Conservation (phyloP, 192 early-diverging fungal species). For the Backusella morwellensis region DNA sequence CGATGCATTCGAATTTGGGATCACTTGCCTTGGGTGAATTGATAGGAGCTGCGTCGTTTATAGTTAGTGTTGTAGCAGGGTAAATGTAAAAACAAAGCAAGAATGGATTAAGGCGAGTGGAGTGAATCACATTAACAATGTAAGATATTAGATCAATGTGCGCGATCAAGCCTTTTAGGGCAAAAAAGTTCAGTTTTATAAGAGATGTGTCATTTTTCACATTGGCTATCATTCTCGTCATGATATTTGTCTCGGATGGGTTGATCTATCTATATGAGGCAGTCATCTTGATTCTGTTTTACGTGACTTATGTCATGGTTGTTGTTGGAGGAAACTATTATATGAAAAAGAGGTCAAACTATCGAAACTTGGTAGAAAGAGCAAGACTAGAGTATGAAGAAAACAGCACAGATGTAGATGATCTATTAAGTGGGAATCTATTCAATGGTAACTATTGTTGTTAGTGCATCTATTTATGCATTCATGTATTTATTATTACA, state of each 20-base stretch:
- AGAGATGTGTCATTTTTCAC: constrained; percentile 83
- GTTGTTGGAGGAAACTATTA: constrained; percentile 59
- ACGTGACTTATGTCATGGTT: constrained; percentile 57
- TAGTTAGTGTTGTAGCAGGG: constrained; percentile 41
- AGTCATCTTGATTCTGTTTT: constrained; percentile 54
- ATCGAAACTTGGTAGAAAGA: constrained; percentile 41
- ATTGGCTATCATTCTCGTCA: constrained; percentile 49
- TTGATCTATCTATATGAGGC: constrained; percentile 56
- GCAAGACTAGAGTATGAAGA: constrained; percentile 48
- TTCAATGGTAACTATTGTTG: constrained; percentile 1
- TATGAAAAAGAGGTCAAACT: constrained; percentile 37
- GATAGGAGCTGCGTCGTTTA: constrained; percentile 70
- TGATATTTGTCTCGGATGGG: constrained; percentile 54
- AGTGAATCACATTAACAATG: not conserved
- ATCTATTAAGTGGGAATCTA: constrained; percentile 26
- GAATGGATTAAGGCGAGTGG: not conserved
- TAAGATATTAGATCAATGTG: constrained; percentile 60
- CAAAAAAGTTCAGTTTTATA: constrained; percentile 65
- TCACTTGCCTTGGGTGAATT: constrained; percentile 89
- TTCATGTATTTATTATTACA: not conserved
- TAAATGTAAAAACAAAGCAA: not conserved
- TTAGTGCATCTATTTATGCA: not conserved
- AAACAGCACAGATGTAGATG: constrained; percentile 31
- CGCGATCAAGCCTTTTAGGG: constrained; percentile 74
- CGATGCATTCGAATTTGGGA: constrained; percentile 65